A percentile compares a stretch with the other conserved stretches of the same genome.
Conservation (phyloP, 1,284 basidiomycete genomes). For the Lentinus polychrous region DNA sequence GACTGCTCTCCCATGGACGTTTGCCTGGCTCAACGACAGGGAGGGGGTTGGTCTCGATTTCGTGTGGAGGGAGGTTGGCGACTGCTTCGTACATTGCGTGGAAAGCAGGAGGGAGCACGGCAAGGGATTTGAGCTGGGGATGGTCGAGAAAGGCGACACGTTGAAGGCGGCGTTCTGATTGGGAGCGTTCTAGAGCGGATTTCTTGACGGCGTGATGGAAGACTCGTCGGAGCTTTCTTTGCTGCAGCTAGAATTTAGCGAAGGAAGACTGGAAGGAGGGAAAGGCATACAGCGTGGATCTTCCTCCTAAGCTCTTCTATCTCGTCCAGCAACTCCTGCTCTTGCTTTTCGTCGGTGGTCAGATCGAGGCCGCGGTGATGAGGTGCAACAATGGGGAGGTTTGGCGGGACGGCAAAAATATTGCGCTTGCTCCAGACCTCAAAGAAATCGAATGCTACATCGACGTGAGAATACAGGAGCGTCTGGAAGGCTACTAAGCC, state of each 20-base stretch:
- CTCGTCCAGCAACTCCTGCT: conserved; percentile 44
- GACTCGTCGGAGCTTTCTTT: conserved; percentile 53
- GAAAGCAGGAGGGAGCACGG: conserved; percentile 19
- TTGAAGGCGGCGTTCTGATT: conserved; percentile 36
- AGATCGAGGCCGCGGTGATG: conserved; percentile 59
- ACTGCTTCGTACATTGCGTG: conserved; percentile 37
- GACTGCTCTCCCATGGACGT: conserved; percentile 63
- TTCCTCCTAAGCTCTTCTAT: conserved; percentile 49
- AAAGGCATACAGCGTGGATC: conserved; percentile 50
- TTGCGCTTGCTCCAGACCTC: conserved; percentile 75
- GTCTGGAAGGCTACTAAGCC: conserved; percentile 74
- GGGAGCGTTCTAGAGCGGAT: conserved; percentile 36
- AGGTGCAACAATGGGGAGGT: conserved; percentile 60
- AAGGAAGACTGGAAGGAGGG: conserved; percentile 1
- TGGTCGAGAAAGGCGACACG: conserved; percentile 40
- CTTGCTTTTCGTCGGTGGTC: conserved; percentile 44
- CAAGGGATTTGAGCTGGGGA: conserved; percentile 23
- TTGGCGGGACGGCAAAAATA: conserved; percentile 62
- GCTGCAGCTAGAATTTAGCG: conserved; percentile 31
- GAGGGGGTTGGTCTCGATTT: conserved; percentile 25
- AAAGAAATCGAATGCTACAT: conserved; percentile 75
- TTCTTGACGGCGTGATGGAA: conserved; percentile 39
- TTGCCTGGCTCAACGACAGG: conserved; percentile 52
- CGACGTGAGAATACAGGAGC: conserved; percentile 68
- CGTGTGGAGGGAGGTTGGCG: conserved; percentile 44